phyloP scores from a whole-genome alignment of 805 yeast species.

The Saccharomyces cerevisiae region DNA sequence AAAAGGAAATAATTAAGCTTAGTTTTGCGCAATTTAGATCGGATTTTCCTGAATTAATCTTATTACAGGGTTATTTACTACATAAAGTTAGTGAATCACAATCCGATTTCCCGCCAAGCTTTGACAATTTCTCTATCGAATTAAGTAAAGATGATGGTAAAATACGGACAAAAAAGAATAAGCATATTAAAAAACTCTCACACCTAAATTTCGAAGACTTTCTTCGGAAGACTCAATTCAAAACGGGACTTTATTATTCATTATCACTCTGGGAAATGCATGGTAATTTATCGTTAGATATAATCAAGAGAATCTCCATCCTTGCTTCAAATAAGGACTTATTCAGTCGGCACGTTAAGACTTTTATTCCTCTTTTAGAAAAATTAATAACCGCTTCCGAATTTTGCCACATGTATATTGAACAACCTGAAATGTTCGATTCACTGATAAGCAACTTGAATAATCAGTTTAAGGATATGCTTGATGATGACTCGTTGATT shows the following conservation, averaged over 20 bases:
- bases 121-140: conserved; percentile 1
- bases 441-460: background rate
- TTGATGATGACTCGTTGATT: background rate
- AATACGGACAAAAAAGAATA: conserved; percentile 6
- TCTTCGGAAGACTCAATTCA: conserved; percentile 5
- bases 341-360: background rate
- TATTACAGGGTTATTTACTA: conserved; percentile 15
- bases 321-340: background rate
- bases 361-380: background rate
- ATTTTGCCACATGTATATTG: conserved; percentile 4
- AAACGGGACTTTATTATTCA: conserved; percentile 9
- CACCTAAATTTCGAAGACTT: conserved; percentile 19
- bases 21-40: conserved; percentile 11
- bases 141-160: background rate
- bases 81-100: conserved; percentile 4
- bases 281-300: background rate
- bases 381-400: background rate
- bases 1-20: conserved; percentile 15
- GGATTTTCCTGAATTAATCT: conserved; percentile 3
- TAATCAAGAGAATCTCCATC: background rate
- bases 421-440: conserved; percentile 5
- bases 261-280: conserved; percentile 6
- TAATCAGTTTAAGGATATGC: background rate
- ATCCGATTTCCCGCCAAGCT: conserved; percentile 3
- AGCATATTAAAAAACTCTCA: conserved; percentile 9